Percentiles rank a stretch among this genome's conserved stretches.
These are phyloP conservation scores for Gracilaria domingensis DNA, from an alignment of 23 red algal genomes.

Conservation along the genomic window DNA sequence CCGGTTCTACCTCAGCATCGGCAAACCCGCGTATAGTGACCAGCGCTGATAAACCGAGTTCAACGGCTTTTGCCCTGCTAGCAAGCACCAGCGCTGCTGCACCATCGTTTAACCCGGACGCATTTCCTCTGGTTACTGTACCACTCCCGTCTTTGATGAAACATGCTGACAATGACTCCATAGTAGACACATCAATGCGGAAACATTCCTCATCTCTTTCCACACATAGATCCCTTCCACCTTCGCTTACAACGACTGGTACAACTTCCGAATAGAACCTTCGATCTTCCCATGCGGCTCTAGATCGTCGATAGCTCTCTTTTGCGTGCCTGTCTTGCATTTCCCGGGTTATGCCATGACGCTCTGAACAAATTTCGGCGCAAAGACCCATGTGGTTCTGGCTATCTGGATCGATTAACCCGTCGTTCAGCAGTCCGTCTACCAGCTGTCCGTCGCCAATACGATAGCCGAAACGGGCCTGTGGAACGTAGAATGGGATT, in stretches of 20 bases:
- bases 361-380: conserved; percentile 73
- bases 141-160: conserved; percentile 79
- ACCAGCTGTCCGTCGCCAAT: conserved; percentile 74
- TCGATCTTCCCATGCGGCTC: conserved; percentile 51
- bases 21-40: conserved; percentile 75
- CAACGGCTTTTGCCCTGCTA: conserved; percentile 52
- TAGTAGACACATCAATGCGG: conserved; percentile 38
- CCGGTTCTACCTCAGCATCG: conserved; percentile 86
- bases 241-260: conserved; percentile 47
- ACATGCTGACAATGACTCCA: conserved; percentile 46
- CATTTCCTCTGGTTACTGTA: conserved; percentile 95
- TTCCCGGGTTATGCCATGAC: conserved; percentile 70
- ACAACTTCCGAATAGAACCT: conserved; percentile 85
- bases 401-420: conserved; percentile 70
- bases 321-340: conserved; percentile 90
- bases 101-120: conserved; percentile 92
- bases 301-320: conserved; percentile 73
- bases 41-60: conserved; percentile 59
- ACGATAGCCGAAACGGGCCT: conserved; percentile 69
- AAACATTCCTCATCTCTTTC: conserved; percentile 77
- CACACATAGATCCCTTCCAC: conserved; percentile 34
- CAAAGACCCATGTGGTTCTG: conserved; percentile 74
- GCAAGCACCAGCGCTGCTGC: conserved; percentile 92
- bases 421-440: conserved; percentile 86
- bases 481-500: conserved; percentile 81